Evolutionary conservation across 352 stramenopile species (phyloP).

Genomic region (Pythium folliculosum): DNA sequence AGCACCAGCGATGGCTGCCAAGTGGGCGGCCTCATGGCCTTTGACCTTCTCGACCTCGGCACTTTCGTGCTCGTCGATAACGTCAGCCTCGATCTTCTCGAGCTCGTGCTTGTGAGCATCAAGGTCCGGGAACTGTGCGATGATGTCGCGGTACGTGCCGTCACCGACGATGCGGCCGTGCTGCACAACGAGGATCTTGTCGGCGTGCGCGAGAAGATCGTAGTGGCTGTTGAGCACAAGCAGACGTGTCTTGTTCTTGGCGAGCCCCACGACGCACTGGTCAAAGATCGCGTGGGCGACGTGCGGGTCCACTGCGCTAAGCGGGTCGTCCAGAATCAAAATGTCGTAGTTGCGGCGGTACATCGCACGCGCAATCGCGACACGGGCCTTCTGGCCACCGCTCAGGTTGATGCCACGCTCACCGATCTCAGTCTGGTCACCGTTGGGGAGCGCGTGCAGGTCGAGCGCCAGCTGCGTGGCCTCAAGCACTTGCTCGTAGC

Average conservation of each 20-base stretch:
- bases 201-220: constrained; percentile 30
- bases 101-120: constrained; percentile 14
- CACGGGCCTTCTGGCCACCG: constrained; percentile 41
- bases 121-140: constrained; percentile 29
- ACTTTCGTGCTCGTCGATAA: constrained; percentile 28
- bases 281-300: constrained; percentile 45
- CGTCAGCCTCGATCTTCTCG: constrained; percentile 14
- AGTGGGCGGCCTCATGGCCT: constrained; percentile 19
- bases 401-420: constrained; percentile 51
- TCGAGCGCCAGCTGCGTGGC: constrained; percentile 66
- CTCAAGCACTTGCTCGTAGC: constrained; percentile 46
- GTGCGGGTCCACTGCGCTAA: constrained; percentile 47
- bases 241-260: constrained; percentile 58
- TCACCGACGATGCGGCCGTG: constrained; percentile 33
- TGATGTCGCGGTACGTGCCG: constrained; percentile 28
- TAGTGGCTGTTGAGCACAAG: constrained; percentile 75
- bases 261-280: constrained; percentile 35
- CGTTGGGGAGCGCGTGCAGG: constrained; percentile 62
- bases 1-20: not conserved
- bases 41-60: constrained; percentile 22
- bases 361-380: constrained; percentile 36
- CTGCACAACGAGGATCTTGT: constrained; percentile 36
- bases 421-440: constrained; percentile 72
- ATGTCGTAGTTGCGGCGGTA: constrained; percentile 41
- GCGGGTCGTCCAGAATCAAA: constrained; percentile 45